phyloP scores from a whole-genome alignment of 441 rosid genomes.

The Isatis lusitanica region DNA sequence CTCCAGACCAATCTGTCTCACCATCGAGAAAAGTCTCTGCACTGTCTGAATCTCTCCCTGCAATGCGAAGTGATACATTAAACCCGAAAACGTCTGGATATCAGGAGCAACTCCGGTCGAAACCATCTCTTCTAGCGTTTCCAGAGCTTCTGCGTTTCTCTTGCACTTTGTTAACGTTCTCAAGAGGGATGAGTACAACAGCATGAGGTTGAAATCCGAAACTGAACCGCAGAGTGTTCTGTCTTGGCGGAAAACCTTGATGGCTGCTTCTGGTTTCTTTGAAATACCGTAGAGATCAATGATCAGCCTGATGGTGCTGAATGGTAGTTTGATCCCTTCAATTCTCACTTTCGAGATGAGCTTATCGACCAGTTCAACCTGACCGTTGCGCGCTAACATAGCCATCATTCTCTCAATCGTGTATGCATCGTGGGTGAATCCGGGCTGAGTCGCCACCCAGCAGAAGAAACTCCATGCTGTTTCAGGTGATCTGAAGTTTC shows the following conservation, averaged over 20 bases:
- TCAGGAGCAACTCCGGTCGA: conserved; percentile 60
- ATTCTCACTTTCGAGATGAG: conserved; percentile 62
- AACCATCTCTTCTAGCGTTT: conserved; percentile 77
- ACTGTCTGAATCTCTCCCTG: conserved; percentile 78
- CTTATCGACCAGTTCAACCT: conserved; percentile 64
- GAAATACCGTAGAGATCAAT: conserved; percentile 86
- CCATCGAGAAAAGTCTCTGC: conserved; percentile 66
- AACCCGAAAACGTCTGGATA: conserved; percentile 84
- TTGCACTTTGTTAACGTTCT: conserved; percentile 77
- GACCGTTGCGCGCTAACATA: conserved; percentile 69
- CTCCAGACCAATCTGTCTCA: conserved; percentile 66
- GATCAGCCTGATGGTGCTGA: conserved; percentile 70
- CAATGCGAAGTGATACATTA: conserved; percentile 75
- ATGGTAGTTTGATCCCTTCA: conserved; percentile 73
- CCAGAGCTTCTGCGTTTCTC: conserved; percentile 63
- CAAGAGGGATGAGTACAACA: conserved; percentile 75
- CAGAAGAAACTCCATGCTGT: conserved; percentile 88
- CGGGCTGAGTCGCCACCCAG: conserved; percentile 89
- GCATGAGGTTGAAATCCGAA: conserved; percentile 59
- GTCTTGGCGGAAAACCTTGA: conserved; percentile 66
- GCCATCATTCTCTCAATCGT: conserved; percentile 79
- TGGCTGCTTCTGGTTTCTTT: conserved; percentile 82
- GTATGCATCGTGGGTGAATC: conserved; percentile 74
- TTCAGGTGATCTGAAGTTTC: conserved; percentile 65
- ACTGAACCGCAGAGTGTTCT: conserved; percentile 60